Base-by-base conservation (phyloP, 192 early-diverging fungal species). In the Podochytrium sp. region DNA sequence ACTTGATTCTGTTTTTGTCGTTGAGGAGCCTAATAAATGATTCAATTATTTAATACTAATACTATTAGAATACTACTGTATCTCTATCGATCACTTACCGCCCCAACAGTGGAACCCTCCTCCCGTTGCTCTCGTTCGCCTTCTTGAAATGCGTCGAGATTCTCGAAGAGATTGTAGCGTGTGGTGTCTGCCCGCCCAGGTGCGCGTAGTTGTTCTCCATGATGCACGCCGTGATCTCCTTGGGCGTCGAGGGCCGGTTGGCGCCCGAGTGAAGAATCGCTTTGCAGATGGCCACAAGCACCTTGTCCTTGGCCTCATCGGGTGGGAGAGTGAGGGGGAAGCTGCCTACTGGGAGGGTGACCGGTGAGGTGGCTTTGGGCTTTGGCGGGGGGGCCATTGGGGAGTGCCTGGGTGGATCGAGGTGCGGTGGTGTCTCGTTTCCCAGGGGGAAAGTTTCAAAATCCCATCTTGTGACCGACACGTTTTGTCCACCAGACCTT, bases 81-180 rank as follows among this genome's bases (percentile, higher is more conserved):
- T 7, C 52, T 55, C 12, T 55, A 10, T 23, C 10, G 59, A 12
- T 14, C 10, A 12, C 55, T 4, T 43, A 72, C 71, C 71, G 7
- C 30, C 72, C 72, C 25, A 74, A 37, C 47, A 67, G 20, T 33
- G 52, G 62, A n/a, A 57, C 51, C 14, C 64, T 10, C 12, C 6
- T 32, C 18, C 69, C 69, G 23, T 43, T 27, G 20, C 69, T 65
- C 51, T 65, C 55, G 42, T 58, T 75, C 52, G 32, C 52, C 37
- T 57, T 64, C 34, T 75, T 75, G 55, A 65, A 75, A 55, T 75
- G 65, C 14, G 65, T 75, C 18, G 74, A 75, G 33, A 75, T 75
- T 18, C 74, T 47, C 20, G 74, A 75, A 25, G 74, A 75, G n/a
- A 75, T 41, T 20, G 74, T 75, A 1, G 74, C 74, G 34, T 75